Percentiles rank a stretch among this genome's conserved stretches.
phyloP scores from a whole-genome alignment of 257 asterid genomes.

The Misopates orontium region DNA sequence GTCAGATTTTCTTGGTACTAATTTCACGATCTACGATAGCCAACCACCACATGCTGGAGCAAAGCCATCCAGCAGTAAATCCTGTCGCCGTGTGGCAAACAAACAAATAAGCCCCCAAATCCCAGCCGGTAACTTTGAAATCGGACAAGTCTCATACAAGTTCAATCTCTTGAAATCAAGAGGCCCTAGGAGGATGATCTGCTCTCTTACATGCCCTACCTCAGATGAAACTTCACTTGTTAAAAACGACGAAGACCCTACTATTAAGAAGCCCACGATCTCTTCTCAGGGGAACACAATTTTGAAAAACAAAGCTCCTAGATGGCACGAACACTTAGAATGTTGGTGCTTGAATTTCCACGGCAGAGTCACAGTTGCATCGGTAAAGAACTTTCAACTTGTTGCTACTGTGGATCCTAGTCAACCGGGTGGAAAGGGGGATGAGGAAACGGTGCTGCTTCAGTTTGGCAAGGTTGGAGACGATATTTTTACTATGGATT shows the following conservation, averaged over 20 bases:
- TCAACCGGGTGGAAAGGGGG: constrained; percentile 76
- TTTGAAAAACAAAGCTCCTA: constrained; percentile 81
- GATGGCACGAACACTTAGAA: constrained; percentile 93
- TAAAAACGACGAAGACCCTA: constrained; percentile 30
- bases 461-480: constrained; percentile 90
- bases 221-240: constrained; percentile 31
- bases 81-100: constrained; percentile 78
- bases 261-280: constrained; percentile 31
- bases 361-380: constrained; percentile 91
- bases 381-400: constrained; percentile 89
- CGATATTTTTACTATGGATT: constrained; percentile 86
- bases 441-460: constrained; percentile 78
- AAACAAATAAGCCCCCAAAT: constrained; percentile 93
- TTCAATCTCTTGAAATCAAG: constrained; percentile 89
- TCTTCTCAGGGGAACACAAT: constrained; percentile 39
- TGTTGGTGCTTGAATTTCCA: constrained; percentile 99
- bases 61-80: constrained; percentile 69
- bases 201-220: constrained; percentile 54
- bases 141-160: constrained; percentile 79
- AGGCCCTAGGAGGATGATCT: constrained; percentile 92
- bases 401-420: constrained; percentile 76
- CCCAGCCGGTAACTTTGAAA: constrained; percentile 78
- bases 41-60: constrained; percentile 82
- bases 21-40: constrained; percentile 77
- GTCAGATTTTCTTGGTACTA: constrained; percentile 92